phyloP scores from a whole-genome alignment of 495 filamentous ascomycete genomes.

The Penicillium turbatum region DNA sequence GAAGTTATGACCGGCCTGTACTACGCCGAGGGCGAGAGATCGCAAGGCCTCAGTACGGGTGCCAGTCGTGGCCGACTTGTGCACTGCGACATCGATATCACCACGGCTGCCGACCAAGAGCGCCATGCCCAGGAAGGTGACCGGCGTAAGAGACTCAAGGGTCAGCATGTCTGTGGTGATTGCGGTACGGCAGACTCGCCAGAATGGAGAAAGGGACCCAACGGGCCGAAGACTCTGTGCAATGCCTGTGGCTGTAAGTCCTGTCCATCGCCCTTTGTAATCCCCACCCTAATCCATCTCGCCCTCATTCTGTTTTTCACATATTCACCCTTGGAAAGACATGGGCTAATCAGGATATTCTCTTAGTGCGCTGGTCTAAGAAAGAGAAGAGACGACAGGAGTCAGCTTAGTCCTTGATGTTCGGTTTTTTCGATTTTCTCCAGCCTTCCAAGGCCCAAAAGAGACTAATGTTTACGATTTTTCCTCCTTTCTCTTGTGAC shows the following conservation, averaged over 20 bases:
- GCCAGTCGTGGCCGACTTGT: conserved; percentile 72
- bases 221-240: conserved; percentile 91
- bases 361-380: conserved; percentile 66
- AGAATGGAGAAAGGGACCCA: conserved; percentile 94
- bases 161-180: conserved; percentile 95
- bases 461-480: not conserved
- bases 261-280: not conserved
- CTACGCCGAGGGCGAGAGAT: conserved; percentile 86
- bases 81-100: conserved; percentile 80
- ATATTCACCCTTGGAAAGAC: not conserved
- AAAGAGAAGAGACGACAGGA: conserved; percentile 64
- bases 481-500: not conserved
- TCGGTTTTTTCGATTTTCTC: not conserved
- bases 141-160: conserved; percentile 89
- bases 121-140: conserved; percentile 53
- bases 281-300: not conserved
- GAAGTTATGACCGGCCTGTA: conserved; percentile 90
- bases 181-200: conserved; percentile 93
- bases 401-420: conserved; percentile 6
- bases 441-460: not conserved
- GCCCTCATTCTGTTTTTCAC: not conserved
- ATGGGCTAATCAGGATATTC: not conserved
- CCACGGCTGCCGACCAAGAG: conserved; percentile 66
- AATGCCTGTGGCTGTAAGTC: conserved; percentile 87
- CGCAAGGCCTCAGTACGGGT: conserved; percentile 83